Conservation (phyloP, 768 basidiomycete genomes). For the Epithele typhae region DNA sequence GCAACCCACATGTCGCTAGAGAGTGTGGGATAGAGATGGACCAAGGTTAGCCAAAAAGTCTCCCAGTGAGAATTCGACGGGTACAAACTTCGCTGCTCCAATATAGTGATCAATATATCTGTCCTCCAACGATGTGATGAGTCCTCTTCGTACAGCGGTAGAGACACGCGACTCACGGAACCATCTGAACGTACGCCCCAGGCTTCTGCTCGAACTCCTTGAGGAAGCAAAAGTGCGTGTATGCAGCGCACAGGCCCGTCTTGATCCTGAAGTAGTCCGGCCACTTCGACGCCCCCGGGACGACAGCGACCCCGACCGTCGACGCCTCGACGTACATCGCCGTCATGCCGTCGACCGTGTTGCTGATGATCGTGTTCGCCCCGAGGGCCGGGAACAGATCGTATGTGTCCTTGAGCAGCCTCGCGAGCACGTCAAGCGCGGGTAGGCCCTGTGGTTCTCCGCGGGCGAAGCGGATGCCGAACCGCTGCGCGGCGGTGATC, state of each 20-base stretch:
- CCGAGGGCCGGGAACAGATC: conserved; percentile 26
- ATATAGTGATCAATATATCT: conserved; percentile 11
- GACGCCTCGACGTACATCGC: conserved; percentile 31
- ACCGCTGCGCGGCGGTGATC: conserved; percentile 21
- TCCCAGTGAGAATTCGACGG: not conserved
- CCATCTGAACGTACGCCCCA: conserved; percentile 31
- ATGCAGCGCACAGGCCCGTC: conserved; percentile 35
- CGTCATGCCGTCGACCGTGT: conserved; percentile 34
- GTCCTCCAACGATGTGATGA: not conserved
- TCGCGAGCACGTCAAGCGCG: conserved; percentile 32
- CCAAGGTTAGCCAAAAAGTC: not conserved
- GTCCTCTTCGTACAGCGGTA: not conserved
- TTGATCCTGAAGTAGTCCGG: conserved; percentile 23
- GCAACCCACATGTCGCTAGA: conserved; percentile 10
- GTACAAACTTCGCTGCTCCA: conserved; percentile 8
- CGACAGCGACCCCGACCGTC: conserved; percentile 24
- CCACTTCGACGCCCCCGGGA: conserved; percentile 22
- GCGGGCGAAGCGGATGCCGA: conserved; percentile 31
- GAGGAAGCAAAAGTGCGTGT: conserved; percentile 27
- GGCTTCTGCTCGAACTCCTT: conserved; percentile 26
- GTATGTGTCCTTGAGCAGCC: conserved; percentile 28
- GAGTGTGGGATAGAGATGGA: not conserved
- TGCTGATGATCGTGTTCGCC: conserved; percentile 25
- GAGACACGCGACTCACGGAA: conserved; percentile 27
- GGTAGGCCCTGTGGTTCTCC: conserved; percentile 27